Evolutionary conservation across 2,329 filamentous ascomycete species (phyloP), one percentile per base, ranked within the genome.

Genomic region (Aspergillus caelatus): DNA sequence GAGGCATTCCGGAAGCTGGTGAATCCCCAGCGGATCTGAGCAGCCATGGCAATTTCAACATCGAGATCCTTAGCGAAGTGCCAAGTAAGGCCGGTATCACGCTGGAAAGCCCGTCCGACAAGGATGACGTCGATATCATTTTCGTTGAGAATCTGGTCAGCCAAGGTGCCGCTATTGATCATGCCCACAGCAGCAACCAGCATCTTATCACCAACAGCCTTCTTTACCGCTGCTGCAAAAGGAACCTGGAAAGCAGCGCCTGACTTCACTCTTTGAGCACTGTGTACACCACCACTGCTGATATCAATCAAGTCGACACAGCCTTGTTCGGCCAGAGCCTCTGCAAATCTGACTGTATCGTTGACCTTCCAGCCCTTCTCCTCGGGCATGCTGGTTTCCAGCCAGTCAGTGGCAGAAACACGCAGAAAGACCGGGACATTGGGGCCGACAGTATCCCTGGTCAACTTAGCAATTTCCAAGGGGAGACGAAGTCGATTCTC

Each of bases 241-340:
- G 89, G 87, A 23, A 89, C 85, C 81, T 96, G 93, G 82, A 91
- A 94, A 0, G 83, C 89, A 1, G 88, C 87, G 52, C 86, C 84
- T 12, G 71, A 71, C 48, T 72, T 72, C 60, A 81, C 74, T 65
- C 79, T 77, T 68, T 81, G 79, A n/a, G 70, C 71, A 41, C 82
- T 77, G 74, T 88, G 85, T 74, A 91, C 91, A 45, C 91, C 94
- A 41, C 88, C 92, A 1, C 88, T 89, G 70, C 89, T 93, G 62
- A 96, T 87, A 75, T 97, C 94, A 34, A 97, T 83, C 19, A 96
- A 81, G 75, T 97, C 94, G 50, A 97, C 85, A 11, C 70, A 67
- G 36, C 94, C 94, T 14, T 84, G 82, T 0, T 84, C 86, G 0
- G 91, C 90, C 0, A 97, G 84, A 10, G 90, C 80, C 73, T 82